phyloP scores from a whole-genome alignment of 73 alveolate genomes.

The Paramecium octaurelia region DNA sequence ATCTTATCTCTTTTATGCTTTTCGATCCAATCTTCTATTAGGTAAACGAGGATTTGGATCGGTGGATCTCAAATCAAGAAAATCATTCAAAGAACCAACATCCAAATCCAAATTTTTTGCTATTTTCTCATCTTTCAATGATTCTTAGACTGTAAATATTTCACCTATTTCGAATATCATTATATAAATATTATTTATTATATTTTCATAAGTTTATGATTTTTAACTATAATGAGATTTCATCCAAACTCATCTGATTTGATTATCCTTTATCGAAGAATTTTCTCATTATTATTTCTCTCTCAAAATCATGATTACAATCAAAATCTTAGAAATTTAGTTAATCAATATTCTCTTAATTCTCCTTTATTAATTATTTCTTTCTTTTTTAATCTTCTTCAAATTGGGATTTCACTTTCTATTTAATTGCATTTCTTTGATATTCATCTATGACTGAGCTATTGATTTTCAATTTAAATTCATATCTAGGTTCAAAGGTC shows the following conservation, averaged over 20 bases:
- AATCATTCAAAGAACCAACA: slow-evolving; percentile 5
- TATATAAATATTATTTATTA: neutral
- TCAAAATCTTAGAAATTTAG: neutral
- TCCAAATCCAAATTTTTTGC: slow-evolving; percentile 29
- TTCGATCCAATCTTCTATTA: slow-evolving; percentile 1
- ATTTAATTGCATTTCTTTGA: neutral
- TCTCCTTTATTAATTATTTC: neutral
- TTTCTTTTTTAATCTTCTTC: neutral
- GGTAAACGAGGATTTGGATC: slow-evolving; percentile 17
- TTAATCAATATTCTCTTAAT: neutral
- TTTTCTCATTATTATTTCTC: neutral
- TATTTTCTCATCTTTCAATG: neutral
- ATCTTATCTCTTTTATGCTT: neutral
- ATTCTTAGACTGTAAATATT: slow-evolving; percentile 13
- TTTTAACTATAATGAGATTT: neutral
- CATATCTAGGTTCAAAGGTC: neutral
- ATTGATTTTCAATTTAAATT: neutral
- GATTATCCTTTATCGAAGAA: neutral
- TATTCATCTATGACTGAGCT: neutral
- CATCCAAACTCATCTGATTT: slow-evolving; percentile 4
- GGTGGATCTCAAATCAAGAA: neutral
- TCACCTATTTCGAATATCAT: neutral
- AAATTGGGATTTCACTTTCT: neutral
- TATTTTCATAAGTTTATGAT: neutral
- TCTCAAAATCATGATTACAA: neutral